These are phyloP conservation scores for Candida labiduridarum DNA, from an alignment of 1,139 yeast genomes.

Conservation along the genomic window DNA sequence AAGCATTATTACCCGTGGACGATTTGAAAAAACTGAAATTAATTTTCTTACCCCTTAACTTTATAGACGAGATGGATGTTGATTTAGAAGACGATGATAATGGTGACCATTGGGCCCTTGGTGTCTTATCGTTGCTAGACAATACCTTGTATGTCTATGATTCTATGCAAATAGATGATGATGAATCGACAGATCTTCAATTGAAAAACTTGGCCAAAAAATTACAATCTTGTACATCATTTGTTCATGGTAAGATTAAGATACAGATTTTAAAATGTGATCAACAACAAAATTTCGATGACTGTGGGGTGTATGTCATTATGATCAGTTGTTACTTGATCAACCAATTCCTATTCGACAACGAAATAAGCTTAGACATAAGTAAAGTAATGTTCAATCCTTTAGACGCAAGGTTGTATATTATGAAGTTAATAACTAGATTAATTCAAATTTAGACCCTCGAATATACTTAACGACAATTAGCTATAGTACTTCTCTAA, in stretches of 20 bases:
- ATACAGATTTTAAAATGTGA: constrained; percentile 35
- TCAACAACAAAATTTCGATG: constrained; percentile 49
- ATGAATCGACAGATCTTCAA: constrained; percentile 19
- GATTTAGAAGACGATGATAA: constrained; percentile 34
- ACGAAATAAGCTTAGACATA: constrained; percentile 28
- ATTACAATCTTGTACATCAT: constrained; percentile 24
- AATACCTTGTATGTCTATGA: constrained; percentile 39
- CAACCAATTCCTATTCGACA: constrained; percentile 23
- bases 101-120: constrained; percentile 52
- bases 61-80: constrained; percentile 33
- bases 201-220: constrained; percentile 25
- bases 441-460: constrained; percentile 5
- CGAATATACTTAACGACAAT: neutral
- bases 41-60: constrained; percentile 44
- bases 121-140: constrained; percentile 34
- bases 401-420: constrained; percentile 30
- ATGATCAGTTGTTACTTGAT: constrained; percentile 44
- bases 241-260: constrained; percentile 23
- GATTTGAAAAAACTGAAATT: constrained; percentile 37
- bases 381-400: constrained; percentile 30
- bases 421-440: constrained; percentile 20
- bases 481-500: constrained; percentile 27
- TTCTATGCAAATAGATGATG: constrained; percentile 35
- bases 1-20: constrained; percentile 29
- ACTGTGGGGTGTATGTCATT: constrained; percentile 47